Base-by-base conservation (phyloP, 306 rosid genomes). In the Quercus wislizeni region DNA sequence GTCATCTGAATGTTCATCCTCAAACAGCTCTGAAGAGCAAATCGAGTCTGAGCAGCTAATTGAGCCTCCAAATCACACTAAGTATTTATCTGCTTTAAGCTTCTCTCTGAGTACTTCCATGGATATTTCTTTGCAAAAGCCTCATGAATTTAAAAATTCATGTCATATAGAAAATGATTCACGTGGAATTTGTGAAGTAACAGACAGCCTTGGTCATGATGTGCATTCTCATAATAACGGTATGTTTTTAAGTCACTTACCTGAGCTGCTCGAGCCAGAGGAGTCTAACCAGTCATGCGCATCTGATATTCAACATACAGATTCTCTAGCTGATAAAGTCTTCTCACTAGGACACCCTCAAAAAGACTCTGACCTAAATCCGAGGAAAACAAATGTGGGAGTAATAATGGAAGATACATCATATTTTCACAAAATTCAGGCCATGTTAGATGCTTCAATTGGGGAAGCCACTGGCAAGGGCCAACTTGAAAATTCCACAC, bases 1-100 rank as follows among this genome's bases (percentile, higher is more conserved):
- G 79, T 84, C 87, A 69, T 89, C 96, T 75, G 97, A 88, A 74
- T 87, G 85, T 85, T 88, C 89, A 63, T 86, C 86, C 77, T 83
- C 86, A 72, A 65, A 71, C 80, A 81, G 88, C 76, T 75, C 85
- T 71, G 97, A 86, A 82, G 97, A 88, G 78, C 85, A 86, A 83
- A 65, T 78, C 71, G 90, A 86, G 79, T 80, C 81, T 27, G 86
- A 92, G 78, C 83, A 78, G 82, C 81, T 57, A 81, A 74, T 64
- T 43, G 81, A 71, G 55, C 84, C 86, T 88, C 81, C 89, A 27
- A 78, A 73, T 88, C 81, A 77, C 74, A 81, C 81, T 77, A 75
- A 77, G 30, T 89, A 86, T 79, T 78, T 91, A 55, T 88, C 94
- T 79, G 83, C 86, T 62, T 87, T 95, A 85, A 89, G 84, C 76